Evolutionary conservation across 352 stramenopile genomes (phyloP).

Genomic region (Pythium plurisporium): DNA sequence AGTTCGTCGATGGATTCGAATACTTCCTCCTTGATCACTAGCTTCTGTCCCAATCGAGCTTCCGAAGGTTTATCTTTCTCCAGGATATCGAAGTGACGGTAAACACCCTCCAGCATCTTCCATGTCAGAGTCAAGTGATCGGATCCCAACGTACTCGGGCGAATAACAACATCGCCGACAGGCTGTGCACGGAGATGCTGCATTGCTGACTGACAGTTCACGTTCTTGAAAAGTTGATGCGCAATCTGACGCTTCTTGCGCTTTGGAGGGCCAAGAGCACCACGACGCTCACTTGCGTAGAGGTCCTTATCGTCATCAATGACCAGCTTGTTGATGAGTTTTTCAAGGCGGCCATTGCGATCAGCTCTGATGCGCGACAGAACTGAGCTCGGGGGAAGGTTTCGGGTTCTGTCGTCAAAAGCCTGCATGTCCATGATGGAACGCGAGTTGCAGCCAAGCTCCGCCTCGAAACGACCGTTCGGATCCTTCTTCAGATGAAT

Average conservation of each 20-base stretch:
- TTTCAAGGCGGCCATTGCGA: constrained; percentile 65
- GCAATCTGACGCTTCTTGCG: constrained; percentile 86
- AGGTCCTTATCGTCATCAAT: constrained; percentile 74
- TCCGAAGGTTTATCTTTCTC: constrained; percentile 87
- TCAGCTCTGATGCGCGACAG: constrained; percentile 54
- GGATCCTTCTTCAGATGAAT: constrained; percentile 65
- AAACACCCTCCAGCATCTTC: constrained; percentile 86
- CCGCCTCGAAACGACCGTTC: constrained; percentile 67
- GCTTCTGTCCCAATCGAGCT: constrained; percentile 66
- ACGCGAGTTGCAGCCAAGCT: constrained; percentile 70
- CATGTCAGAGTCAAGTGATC: constrained; percentile 86
- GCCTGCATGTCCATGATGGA: constrained; percentile 71
- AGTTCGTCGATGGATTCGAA: constrained; percentile 89
- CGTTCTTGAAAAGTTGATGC: constrained; percentile 84
- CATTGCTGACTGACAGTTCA: constrained; percentile 81
- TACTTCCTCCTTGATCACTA: constrained; percentile 84
- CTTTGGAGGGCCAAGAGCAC: constrained; percentile 33
- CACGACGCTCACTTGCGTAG: constrained; percentile 21
- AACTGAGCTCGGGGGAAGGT: constrained; percentile 53
- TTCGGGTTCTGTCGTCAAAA: constrained; percentile 53
- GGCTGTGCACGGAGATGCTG: constrained; percentile 74
- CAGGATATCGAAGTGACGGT: constrained; percentile 85
- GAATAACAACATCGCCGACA: constrained; percentile 82
- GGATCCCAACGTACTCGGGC: constrained; percentile 72
- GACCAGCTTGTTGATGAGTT: constrained; percentile 65